Evolutionary conservation across 345 rosid genomes (phyloP), one percentile per base, ranked within the genome.

Genomic region (Gossypium raimondii): DNA sequence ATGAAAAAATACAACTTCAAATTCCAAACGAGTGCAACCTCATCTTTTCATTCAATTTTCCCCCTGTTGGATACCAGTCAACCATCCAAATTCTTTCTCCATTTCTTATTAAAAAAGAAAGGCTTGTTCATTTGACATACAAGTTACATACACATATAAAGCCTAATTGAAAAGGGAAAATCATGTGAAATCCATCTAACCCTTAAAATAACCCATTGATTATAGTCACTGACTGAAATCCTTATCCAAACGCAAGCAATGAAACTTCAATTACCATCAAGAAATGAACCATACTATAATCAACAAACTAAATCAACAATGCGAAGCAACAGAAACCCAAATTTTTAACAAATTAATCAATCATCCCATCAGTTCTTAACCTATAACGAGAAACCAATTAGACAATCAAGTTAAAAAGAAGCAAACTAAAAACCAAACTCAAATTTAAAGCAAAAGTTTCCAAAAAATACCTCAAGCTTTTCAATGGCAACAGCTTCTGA

Each of bases 401-500:
- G 6, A 60, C 48, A 45, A 78, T 67, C 64, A n/a, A 25, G 50
- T 27, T 67, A 48, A 12, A 80, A 63, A 13, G 14, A 67, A 7
- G 6, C 53, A 60, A 17, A 20, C 61, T 2, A 7, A 57, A 55
- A 58, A 74, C 16, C 29, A 25, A 78, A 73, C 34, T 64, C 55
- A 63, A 43, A 20, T 29, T 13, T 13, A 67, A 57, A 14, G 11
- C 16, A 43, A 60, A 62, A 6, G 12, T 58, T 20, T 45, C 44
- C 11, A 16, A 48, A 70, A 76, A 73, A 61, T 52, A 96, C 99
- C 97, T 85, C 88, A 45, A 95, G 89, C 75, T 81, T 93, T 67
- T 82, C 89, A 27, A 81, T 34, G 76, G 99, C 99, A 76, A 86
- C 82, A 69, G 87, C 71, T 71, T 90, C 92, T 6, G 94, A 29